phyloP scores from a whole-genome alignment of 495 filamentous ascomycete species.

The Alectoria sarmentosa region DNA sequence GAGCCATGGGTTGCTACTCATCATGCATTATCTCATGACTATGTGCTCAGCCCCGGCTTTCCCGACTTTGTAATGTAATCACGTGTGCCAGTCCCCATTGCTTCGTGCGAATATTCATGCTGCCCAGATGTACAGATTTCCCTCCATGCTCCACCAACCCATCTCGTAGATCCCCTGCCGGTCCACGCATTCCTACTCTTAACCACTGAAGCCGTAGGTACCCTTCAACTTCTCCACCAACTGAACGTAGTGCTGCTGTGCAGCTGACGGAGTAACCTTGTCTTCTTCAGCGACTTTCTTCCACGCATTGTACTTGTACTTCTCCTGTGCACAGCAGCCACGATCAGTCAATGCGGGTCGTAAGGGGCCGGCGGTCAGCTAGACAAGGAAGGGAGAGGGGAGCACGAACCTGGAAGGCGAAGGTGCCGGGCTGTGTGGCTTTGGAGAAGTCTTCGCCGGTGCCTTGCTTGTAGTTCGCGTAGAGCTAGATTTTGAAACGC shows the following conservation, averaged over 20 bases:
- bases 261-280: conserved; percentile 49
- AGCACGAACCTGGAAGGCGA: conserved; percentile 44
- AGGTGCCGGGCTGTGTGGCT: conserved; percentile 42
- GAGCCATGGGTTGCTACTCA: background rate
- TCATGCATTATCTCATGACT: background rate
- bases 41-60: background rate
- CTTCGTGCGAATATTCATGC: background rate
- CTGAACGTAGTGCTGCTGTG: conserved; percentile 70
- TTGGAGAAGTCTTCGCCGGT: conserved; percentile 38
- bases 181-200: background rate
- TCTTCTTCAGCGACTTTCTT: conserved; percentile 48
- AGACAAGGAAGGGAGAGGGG: conserved; percentile 7
- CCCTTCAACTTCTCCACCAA: conserved; percentile 61
- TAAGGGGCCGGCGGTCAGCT: background rate
- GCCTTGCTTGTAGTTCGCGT: conserved; percentile 53
- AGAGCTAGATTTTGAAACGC: conserved; percentile 35
- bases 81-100: background rate
- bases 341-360: background rate
- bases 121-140: background rate
- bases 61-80: background rate
- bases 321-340: conserved; percentile 45
- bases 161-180: background rate
- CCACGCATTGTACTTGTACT: conserved; percentile 75
- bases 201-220: conserved; percentile 52
- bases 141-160: background rate